Base-by-base conservation (phyloP, 169 alveolate species). In the Plasmodium cynomolgi region DNA sequence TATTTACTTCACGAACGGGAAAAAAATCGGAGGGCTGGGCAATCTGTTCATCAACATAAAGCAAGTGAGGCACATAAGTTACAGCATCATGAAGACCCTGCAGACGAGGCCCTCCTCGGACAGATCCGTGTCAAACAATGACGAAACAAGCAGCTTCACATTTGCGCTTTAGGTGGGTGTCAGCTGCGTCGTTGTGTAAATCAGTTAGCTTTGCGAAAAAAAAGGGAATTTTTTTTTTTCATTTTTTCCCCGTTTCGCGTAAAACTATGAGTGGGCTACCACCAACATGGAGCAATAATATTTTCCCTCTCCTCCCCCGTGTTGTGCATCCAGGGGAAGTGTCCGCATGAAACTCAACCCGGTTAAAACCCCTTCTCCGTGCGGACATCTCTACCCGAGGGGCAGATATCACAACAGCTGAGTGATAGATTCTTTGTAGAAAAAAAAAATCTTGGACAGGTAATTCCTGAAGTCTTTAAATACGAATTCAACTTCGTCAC, bases 21-120 rank as follows among this genome's bases (percentile, higher is more conserved):
- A 86, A 86, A 86, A 86, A 77, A 86, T 86, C 39, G 93, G 73
- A 33, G 93, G 93, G 29, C 23, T 86, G 26, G 93, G 85, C 80
- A 77, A 86, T 33, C 71, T 86, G 41, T 86, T 86, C 72, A 86
- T 86, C 56, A 86, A 86, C 20, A 86, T 86, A 86, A 86, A 86
- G 23, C 93, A 86, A 58, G 93, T 86, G 8, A 86, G 81, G 41
- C 93, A 86, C 41, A 86, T 86, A n/a, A 79, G 93, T 56, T 86
- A 71, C 72, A 86, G 86, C 47, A 79, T 86, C 68, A 86, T 86
- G 93, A 86, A 77, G 71, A 75, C 93, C 23, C 41, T 86, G 3
- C 91, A 74, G 26, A 91, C 91, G 47, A 79, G 74, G 62, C 50
- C 84, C 13, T 39, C 90, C 54, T 91, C 95, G 81, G 95, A 91